phyloP scores from a whole-genome alignment of 2,329 filamentous ascomycete genomes.

The Clarireedia hainanense region DNA sequence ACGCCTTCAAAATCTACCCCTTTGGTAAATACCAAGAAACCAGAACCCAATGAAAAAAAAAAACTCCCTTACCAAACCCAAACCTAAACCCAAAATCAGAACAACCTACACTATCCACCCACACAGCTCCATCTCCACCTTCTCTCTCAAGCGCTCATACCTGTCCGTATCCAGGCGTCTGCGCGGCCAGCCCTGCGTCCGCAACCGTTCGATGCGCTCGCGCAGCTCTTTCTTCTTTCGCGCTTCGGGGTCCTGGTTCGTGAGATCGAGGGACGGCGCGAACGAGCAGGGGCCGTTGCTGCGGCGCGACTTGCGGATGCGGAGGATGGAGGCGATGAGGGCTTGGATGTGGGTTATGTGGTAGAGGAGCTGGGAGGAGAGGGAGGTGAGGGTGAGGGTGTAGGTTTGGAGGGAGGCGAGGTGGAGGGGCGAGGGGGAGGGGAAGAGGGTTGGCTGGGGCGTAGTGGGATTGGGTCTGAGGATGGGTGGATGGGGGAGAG shows the following conservation, averaged over 20 bases:
- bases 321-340: constrained; percentile 15
- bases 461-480: background rate
- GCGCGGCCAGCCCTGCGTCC: constrained; percentile 17
- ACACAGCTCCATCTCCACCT: constrained; percentile 8
- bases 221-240: background rate
- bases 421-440: background rate
- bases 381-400: constrained; percentile 11
- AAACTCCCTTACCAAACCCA: no score
- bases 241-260: background rate
- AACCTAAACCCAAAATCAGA: no score
- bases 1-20: no score
- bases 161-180: constrained; percentile 20
- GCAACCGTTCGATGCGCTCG: constrained; percentile 16
- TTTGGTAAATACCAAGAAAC: no score
- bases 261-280: background rate
- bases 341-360: constrained; percentile 2
- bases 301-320: constrained; percentile 13
- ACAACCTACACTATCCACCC: background rate
- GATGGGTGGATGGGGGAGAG: background rate
- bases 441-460: background rate
- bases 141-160: constrained; percentile 23
- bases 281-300: constrained; percentile 13
- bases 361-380: constrained; percentile 11
- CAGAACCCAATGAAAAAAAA: no score
- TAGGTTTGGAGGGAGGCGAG: background rate